These are phyloP conservation scores for Solanum infundibuliforme DNA, from an alignment of 257 asterid species.

Conservation along the genomic window DNA sequence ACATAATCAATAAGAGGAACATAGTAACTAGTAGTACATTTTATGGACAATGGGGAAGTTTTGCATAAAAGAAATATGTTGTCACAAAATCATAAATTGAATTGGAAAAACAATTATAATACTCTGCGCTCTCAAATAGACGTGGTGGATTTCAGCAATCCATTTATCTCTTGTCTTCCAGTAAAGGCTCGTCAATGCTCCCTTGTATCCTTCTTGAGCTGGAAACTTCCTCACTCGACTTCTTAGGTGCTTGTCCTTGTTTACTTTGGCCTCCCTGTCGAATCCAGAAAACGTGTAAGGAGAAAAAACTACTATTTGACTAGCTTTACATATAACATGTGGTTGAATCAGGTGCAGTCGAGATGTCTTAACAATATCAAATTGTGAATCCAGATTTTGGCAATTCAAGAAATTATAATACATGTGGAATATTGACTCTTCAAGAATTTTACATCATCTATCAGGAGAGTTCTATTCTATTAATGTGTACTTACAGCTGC, in stretches of 20 bases:
- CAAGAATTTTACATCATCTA: background rate
- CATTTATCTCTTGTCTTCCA: conserved; percentile 13
- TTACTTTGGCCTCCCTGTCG: conserved; percentile 54
- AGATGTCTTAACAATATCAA: background rate
- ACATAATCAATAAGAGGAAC: background rate
- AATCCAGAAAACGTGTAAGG: background rate
- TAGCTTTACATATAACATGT: background rate
- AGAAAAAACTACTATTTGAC: no score
- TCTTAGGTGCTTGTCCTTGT: conserved; percentile 37
- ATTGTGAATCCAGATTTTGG: no score
- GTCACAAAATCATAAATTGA: background rate
- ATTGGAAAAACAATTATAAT: background rate
- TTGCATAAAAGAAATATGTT: no score
- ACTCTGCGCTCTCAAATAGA: background rate
- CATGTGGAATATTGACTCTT: background rate
- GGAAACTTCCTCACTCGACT: conserved; percentile 29
- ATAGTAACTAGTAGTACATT: background rate
- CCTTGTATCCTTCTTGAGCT: conserved; percentile 16
- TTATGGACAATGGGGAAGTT: background rate
- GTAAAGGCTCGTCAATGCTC: conserved; percentile 25
- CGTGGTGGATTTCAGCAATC: background rate
- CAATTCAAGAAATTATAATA: no score
- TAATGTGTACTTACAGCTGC: conserved; percentile 46
- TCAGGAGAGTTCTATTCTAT: background rate
- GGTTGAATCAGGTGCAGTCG: background rate